These are phyloP conservation scores for Daldinia decipiens DNA, from an alignment of 495 filamentous ascomycete genomes.

Conservation along the genomic window DNA sequence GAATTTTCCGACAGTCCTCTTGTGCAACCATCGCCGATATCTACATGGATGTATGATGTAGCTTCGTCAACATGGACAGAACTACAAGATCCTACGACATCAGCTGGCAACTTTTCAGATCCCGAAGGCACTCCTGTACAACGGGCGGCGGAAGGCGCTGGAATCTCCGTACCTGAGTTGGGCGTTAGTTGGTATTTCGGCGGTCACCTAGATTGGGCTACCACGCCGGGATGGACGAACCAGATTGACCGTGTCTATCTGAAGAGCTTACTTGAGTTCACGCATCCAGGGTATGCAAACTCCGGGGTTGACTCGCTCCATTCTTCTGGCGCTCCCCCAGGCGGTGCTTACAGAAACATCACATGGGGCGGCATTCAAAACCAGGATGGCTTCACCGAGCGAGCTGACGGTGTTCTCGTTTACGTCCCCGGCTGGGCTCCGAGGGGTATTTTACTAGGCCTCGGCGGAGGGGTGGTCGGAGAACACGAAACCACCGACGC, in stretches of 20 bases:
- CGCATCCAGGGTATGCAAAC: slow-evolving; percentile 72
- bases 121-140: slow-evolving; percentile 64
- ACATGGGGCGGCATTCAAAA: slow-evolving; percentile 74
- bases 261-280: slow-evolving; percentile 79
- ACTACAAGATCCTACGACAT: slow-evolving; percentile 63
- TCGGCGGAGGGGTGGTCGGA: slow-evolving; percentile 66
- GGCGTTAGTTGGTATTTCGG: slow-evolving; percentile 80
- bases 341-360: slow-evolving; percentile 73
- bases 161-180: slow-evolving; percentile 71
- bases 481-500: slow-evolving; percentile 60
- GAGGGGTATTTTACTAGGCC: slow-evolving; percentile 73
- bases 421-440: slow-evolving; percentile 78
- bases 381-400: slow-evolving; percentile 69
- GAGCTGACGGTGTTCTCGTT: slow-evolving; percentile 75
- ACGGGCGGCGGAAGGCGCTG: slow-evolving; percentile 75
- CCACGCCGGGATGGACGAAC: slow-evolving; percentile 74
- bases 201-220: slow-evolving; percentile 74
- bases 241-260: slow-evolving; percentile 70
- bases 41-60: slow-evolving; percentile 76
- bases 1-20: slow-evolving; percentile 70
- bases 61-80: slow-evolving; percentile 67
- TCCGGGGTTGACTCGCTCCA: slow-evolving; percentile 62
- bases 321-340: slow-evolving; percentile 60
- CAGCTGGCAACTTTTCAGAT: slow-evolving; percentile 66
- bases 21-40: slow-evolving; percentile 61